phyloP scores from a whole-genome alignment of 2,329 filamentous ascomycete species.

The Teratosphaeria pseudoeucalypti region DNA sequence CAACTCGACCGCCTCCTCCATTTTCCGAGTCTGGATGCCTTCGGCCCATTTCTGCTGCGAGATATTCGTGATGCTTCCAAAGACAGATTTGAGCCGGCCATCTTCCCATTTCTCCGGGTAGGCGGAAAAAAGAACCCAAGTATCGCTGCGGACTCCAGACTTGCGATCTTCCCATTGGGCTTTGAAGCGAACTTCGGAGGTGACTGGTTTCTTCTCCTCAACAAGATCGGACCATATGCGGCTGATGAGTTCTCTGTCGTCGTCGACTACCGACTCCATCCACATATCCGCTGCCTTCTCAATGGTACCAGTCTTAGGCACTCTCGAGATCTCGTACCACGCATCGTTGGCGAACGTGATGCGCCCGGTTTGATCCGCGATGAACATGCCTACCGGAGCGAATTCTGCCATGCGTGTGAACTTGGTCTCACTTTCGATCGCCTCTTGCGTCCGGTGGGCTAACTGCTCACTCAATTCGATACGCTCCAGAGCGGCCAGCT shows the following conservation, averaged over 20 bases:
- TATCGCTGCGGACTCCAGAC: conserved; percentile 52
- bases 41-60: conserved; percentile 79
- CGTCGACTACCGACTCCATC: conserved; percentile 61
- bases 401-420: conserved; percentile 81
- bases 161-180: conserved; percentile 48
- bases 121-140: conserved; percentile 68
- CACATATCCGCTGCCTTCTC: conserved; percentile 44
- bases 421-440: conserved; percentile 56
- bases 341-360: conserved; percentile 77
- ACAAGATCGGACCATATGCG: conserved; percentile 54
- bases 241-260: conserved; percentile 52
- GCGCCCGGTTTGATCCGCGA: conserved; percentile 58
- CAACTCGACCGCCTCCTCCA: conserved; percentile 70
- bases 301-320: conserved; percentile 47
- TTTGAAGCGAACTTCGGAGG: conserved; percentile 67
- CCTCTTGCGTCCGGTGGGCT: conserved; percentile 49
- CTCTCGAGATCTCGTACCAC: conserved; percentile 58
- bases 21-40: conserved; percentile 63
- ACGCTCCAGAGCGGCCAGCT: conserved; percentile 63
- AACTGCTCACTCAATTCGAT: conserved; percentile 69
- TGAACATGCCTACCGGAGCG: conserved; percentile 75
- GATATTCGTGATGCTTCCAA: conserved; percentile 76
- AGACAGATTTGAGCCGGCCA: conserved; percentile 61
- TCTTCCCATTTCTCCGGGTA: conserved; percentile 59
- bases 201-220: conserved; percentile 51